Evolutionary conservation across 495 filamentous ascomycete genomes (phyloP).

Genomic region (Neurospora africana): DNA sequence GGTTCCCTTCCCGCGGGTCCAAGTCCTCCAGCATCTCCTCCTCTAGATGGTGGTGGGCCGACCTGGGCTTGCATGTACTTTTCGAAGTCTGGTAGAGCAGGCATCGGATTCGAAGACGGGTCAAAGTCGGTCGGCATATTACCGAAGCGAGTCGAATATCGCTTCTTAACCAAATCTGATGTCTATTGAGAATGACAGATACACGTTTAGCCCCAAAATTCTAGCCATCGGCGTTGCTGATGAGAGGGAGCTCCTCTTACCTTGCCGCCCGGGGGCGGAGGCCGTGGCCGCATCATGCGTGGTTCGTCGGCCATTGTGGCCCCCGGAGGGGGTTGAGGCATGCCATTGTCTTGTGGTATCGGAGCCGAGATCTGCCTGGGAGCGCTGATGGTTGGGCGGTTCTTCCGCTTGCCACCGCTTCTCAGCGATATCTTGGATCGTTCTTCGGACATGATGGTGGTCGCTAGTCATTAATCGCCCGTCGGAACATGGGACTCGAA

Average conservation of each 20-base stretch:
- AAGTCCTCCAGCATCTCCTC: conserved; percentile 29
- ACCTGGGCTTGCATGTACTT: conserved; percentile 42
- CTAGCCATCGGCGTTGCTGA: background rate
- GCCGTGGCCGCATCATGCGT: conserved; percentile 29
- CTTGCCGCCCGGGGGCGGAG: conserved; percentile 32
- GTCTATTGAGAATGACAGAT: conserved; percentile 37
- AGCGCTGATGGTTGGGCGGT: conserved; percentile 69
- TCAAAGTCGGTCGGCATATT: conserved; percentile 58
- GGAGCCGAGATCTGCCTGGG: conserved; percentile 68
- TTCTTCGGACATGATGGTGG: conserved; percentile 46
- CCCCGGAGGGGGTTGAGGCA: conserved; percentile 23
- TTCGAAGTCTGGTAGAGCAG: conserved; percentile 46
- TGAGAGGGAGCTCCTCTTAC: conserved; percentile 8
- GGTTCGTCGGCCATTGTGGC: conserved; percentile 20
- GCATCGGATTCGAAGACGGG: conserved; percentile 55
- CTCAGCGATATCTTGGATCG: conserved; percentile 76
- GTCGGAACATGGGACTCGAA: background rate
- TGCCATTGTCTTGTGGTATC: conserved; percentile 34
- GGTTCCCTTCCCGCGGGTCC: conserved; percentile 15
- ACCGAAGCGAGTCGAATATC: conserved; percentile 88
- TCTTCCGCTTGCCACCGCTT: conserved; percentile 63
- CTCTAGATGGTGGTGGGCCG: conserved; percentile 35
- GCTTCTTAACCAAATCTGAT: conserved; percentile 83
- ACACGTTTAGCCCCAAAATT: background rate
- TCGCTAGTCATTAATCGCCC: background rate